A percentile compares a stretch with the other conserved stretches of the same genome.
Conservation (phyloP, 163 green algal species). For the Coccomyxa subellipsoidea region DNA sequence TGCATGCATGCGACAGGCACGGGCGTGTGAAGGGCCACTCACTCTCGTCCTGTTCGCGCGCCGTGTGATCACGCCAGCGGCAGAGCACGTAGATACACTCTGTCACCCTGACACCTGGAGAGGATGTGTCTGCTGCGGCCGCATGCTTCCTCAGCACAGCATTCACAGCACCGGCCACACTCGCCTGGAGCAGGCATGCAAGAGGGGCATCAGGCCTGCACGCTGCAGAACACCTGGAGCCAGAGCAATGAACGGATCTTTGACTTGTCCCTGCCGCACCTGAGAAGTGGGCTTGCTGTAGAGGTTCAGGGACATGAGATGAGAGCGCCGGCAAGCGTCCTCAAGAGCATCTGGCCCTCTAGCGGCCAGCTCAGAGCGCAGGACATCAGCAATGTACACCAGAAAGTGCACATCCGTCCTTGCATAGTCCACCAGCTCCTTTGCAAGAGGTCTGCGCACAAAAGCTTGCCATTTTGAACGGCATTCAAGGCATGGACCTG, state of each 20-base stretch:
- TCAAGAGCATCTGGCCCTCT: not conserved
- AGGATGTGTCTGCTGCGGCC: not conserved
- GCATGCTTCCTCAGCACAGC: constrained; percentile 10
- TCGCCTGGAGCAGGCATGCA: constrained; percentile 13
- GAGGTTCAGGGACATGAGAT: constrained; percentile 20
- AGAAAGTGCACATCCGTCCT: constrained; percentile 69
- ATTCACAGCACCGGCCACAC: constrained; percentile 10
- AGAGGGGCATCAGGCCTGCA: too few relatives aligned
- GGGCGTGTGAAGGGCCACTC: not conserved
- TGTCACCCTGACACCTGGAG: constrained; percentile 5
- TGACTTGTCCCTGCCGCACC: not conserved
- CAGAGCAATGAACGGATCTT: too few relatives aligned
- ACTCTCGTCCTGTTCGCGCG: constrained; percentile 39
- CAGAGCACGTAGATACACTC: constrained; percentile 41
- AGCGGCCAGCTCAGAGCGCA: constrained; percentile 40
- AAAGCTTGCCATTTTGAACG: too few relatives aligned
- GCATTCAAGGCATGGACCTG: too few relatives aligned
- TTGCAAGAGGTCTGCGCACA: constrained; percentile 51
- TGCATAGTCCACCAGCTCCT: constrained; percentile 60
- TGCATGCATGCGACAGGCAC: too few relatives aligned
- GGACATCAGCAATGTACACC: constrained; percentile 49
- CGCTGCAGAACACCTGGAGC: too few relatives aligned
- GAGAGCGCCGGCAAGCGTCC: constrained; percentile 17
- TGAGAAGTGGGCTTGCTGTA: constrained; percentile 23
- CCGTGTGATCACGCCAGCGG: constrained; percentile 50